Conservation (phyloP, 139 green algal species). For the Chlamydomonas sp. region DNA sequence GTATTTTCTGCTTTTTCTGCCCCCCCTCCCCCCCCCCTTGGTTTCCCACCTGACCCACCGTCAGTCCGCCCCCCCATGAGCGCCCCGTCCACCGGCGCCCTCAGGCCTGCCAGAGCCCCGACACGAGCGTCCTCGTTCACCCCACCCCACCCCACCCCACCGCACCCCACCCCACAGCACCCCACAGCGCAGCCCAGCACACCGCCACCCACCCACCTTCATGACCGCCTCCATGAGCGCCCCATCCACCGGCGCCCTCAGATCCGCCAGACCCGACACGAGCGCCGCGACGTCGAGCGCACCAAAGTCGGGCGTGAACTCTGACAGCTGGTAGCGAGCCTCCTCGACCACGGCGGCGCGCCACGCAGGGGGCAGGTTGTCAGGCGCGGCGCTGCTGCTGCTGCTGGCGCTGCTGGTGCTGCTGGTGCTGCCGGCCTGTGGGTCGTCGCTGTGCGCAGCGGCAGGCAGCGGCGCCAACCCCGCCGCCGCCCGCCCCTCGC, state of each 20-base stretch:
- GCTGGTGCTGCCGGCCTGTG: not conserved
- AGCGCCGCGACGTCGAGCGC: constrained; percentile 37
- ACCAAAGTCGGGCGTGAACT: constrained; percentile 41
- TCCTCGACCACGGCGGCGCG: constrained; percentile 7
- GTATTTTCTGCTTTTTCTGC: too few species aligned
- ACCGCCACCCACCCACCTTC: constrained; percentile 6
- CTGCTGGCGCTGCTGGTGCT: not conserved
- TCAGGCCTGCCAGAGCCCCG: not conserved
- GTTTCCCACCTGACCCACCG: too few species aligned
- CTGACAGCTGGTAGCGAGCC: constrained; percentile 26
- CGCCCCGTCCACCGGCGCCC: not conserved
- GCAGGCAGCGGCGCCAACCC: not conserved
- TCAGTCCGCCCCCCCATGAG: not conserved
- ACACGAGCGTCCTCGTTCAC: not conserved
- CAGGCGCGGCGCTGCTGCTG: not conserved
- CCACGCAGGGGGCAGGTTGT: not conserved
- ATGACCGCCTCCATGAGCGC: constrained; percentile 17
- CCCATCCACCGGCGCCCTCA: constrained; percentile 12
- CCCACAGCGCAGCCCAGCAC: not conserved
- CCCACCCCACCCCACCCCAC: not conserved
- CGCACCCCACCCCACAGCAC: not conserved
- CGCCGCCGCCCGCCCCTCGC: too few species aligned
- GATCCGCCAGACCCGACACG: constrained; percentile 27
- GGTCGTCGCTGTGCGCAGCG: not conserved
- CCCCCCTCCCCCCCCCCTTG: too few species aligned